Conservation (phyloP, 768 basidiomycete genomes). For the Leccinellum luteum region DNA sequence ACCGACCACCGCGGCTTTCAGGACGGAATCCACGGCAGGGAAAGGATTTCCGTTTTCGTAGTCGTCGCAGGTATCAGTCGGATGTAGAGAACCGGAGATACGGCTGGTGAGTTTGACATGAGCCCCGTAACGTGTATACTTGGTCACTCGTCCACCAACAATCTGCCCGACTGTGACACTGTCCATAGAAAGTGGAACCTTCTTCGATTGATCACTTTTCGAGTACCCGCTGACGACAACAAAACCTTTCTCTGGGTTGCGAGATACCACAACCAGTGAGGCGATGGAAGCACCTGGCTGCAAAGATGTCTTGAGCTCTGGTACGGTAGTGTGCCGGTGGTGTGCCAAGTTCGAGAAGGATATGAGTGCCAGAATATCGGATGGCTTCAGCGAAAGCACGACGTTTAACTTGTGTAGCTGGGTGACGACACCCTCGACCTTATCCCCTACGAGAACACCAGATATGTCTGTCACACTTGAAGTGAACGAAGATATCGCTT, state of each 20-base stretch:
- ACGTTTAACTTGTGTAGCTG: slow-evolving; percentile 87
- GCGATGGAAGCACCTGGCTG: slow-evolving; percentile 68
- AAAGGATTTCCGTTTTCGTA: slow-evolving; percentile 58
- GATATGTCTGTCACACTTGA: slow-evolving; percentile 59
- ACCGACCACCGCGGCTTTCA: slow-evolving; percentile 69
- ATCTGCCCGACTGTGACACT: slow-evolving; percentile 68
- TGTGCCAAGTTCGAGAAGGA: slow-evolving; percentile 88
- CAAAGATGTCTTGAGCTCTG: slow-evolving; percentile 61
- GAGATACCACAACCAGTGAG: slow-evolving; percentile 85
- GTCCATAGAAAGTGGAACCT: slow-evolving; percentile 59
- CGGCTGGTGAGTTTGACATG: slow-evolving; percentile 71
- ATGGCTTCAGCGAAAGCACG: slow-evolving; percentile 68
- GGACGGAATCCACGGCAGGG: slow-evolving; percentile 59
- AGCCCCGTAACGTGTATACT: slow-evolving; percentile 68
- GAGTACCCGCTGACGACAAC: slow-evolving; percentile 81
- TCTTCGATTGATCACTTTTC: slow-evolving; percentile 51
- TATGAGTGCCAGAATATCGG: slow-evolving; percentile 73
- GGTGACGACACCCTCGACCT: slow-evolving; percentile 64
- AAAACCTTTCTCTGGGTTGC: slow-evolving; percentile 80
- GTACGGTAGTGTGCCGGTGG: slow-evolving; percentile 59
- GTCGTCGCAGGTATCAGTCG: slow-evolving; percentile 81
- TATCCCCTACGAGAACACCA: slow-evolving; percentile 73
- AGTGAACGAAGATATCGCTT: slow-evolving; percentile 57
- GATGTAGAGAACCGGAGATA: slow-evolving; percentile 75
- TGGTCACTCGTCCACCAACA: slow-evolving; percentile 76